phyloP scores from a whole-genome alignment of 768 basidiomycete genomes.

The Rhodosporidiobolus sp. region DNA sequence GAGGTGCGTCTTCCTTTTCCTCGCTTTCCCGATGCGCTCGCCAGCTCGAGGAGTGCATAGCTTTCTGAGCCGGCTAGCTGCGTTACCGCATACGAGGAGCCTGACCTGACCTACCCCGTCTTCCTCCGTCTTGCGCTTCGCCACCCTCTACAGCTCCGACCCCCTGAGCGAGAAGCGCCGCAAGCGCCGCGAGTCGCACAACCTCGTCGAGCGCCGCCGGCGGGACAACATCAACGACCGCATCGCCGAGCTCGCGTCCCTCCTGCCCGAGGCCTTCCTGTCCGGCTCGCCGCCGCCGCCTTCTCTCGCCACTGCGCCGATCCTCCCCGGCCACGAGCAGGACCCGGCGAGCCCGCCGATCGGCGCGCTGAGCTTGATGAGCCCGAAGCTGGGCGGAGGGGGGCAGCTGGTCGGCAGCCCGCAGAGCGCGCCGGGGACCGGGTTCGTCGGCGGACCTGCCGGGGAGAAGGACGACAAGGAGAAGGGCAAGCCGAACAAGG shows the following conservation, averaged over 20 bases:
- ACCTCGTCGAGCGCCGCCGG: slow-evolving; percentile 81
- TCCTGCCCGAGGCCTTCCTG: slow-evolving; percentile 81
- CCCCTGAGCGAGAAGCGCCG: slow-evolving; percentile 67
- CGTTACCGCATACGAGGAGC: too few species aligned
- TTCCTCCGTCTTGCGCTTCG: background rate
- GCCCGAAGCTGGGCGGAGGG: slow-evolving; percentile 5
- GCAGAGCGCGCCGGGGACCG: slow-evolving; percentile 36
- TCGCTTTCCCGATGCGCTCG: slow-evolving; percentile 20
- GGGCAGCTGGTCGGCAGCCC: slow-evolving; percentile 8
- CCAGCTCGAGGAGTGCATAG: background rate
- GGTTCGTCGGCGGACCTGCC: background rate
- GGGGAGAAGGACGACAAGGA: background rate
- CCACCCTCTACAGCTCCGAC: background rate
- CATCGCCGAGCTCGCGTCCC: slow-evolving; percentile 79
- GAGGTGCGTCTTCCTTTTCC: slow-evolving; percentile 24
- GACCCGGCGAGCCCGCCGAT: slow-evolving; percentile 11
- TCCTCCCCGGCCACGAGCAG: background rate
- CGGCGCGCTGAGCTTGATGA: slow-evolving; percentile 26
- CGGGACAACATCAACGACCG: slow-evolving; percentile 95
- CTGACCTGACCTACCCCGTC: background rate
- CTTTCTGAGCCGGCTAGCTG: background rate
- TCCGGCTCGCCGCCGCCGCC: background rate
- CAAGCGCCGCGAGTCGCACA: slow-evolving; percentile 78
- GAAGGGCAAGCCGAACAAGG: slow-evolving; percentile 83
- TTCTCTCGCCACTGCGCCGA: too few species aligned